Evolutionary conservation across 306 rosid genomes (phyloP).

Genomic region (Calophaca sinica): DNA sequence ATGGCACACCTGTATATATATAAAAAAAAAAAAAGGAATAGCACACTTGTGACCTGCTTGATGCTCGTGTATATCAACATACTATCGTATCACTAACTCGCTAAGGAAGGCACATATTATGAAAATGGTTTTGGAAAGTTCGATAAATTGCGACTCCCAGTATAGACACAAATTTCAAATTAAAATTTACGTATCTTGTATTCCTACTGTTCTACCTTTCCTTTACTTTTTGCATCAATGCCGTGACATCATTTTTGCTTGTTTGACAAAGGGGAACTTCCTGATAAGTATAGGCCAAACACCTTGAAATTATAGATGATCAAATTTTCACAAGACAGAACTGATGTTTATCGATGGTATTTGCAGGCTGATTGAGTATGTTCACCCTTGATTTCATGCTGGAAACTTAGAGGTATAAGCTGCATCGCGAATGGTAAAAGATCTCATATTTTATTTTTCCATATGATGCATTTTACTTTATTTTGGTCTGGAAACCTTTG

Average conservation of each 20-base stretch:
- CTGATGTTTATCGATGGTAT: conserved; percentile 44
- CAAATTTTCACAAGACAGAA: conserved; percentile 15
- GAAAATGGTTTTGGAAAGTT: conserved; percentile 21
- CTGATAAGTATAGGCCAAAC: conserved; percentile 19
- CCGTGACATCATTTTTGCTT: neutral
- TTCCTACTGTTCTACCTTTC: neutral
- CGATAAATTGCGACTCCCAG: neutral
- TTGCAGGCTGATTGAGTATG: conserved; percentile 74
- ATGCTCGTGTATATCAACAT: conserved; percentile 5
- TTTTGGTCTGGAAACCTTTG: neutral
- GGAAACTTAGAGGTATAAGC: conserved; percentile 64
- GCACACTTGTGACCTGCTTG: conserved; percentile 6
- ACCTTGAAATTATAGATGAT: conserved; percentile 3
- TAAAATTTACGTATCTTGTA: conserved; percentile 21
- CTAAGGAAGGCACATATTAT: neutral
- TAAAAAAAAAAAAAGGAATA: neutral
- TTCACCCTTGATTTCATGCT: conserved; percentile 47
- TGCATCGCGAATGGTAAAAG: conserved; percentile 29
- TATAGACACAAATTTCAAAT: conserved; percentile 9
- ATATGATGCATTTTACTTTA: neutral
- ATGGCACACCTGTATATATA: too few species aligned
- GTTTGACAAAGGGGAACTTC: conserved; percentile 1
- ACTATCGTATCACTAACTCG: neutral
- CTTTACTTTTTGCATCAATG: conserved; percentile 11
- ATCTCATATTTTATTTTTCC: conserved; percentile 5